A percentile compares a stretch with the other conserved stretches of the same genome.
These are phyloP conservation scores for Anacardium occidentale DNA, from an alignment of 345 rosid species.

Conservation along the genomic window DNA sequence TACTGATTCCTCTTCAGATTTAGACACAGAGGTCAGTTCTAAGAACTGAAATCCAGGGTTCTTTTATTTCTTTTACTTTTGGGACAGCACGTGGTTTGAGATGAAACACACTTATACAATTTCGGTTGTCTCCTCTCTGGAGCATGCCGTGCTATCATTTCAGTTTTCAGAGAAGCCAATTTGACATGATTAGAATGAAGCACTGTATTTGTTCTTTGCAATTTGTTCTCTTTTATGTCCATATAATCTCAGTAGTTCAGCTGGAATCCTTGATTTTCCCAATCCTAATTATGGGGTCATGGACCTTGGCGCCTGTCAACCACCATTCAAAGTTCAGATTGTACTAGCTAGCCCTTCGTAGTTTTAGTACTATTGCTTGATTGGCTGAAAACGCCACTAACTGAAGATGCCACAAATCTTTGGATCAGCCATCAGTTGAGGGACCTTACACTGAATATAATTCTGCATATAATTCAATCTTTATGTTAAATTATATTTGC, in stretches of 20 bases:
- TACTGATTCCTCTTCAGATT: conserved; percentile 50
- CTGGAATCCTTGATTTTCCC: neutral
- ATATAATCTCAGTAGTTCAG: neutral
- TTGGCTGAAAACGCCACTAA: neutral
- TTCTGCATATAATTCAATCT: neutral
- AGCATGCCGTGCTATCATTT: neutral
- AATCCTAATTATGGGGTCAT: neutral
- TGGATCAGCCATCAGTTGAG: neutral
- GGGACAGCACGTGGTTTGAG: too few relatives aligned
- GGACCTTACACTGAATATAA: neutral
- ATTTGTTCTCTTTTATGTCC: conserved; percentile 12
- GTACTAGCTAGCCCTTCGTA: neutral
- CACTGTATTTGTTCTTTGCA: conserved; percentile 8
- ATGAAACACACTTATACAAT: neutral
- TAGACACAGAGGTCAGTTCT: conserved; percentile 61
- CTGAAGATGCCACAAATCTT: neutral
- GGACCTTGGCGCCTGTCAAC: neutral
- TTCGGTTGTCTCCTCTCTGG: conserved; percentile 2
- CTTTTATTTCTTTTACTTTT: neutral
- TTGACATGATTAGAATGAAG: neutral
- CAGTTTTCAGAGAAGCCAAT: neutral
- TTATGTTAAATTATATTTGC: neutral
- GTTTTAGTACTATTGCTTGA: neutral
- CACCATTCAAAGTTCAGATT: neutral
- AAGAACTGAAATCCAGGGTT: neutral